Evolutionary conservation across 1,139 yeast genomes (phyloP).

Genomic region (Candida tropicalis): DNA sequence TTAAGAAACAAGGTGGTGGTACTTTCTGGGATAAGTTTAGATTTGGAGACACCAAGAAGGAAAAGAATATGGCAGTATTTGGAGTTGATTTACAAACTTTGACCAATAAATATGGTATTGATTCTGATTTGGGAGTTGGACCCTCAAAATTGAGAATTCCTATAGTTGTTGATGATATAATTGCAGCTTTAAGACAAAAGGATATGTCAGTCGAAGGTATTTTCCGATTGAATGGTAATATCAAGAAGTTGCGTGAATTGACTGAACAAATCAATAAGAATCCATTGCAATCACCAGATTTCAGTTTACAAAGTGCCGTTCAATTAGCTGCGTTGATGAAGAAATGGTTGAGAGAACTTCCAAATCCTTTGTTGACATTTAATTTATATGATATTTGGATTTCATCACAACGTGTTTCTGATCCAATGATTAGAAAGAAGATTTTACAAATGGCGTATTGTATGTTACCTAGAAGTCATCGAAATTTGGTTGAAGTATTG

Average conservation of each 20-base stretch:
- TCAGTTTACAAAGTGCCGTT: slow-evolving; percentile 79
- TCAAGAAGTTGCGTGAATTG: slow-evolving; percentile 74
- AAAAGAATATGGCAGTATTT: slow-evolving; percentile 55
- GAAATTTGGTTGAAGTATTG: slow-evolving; percentile 86
- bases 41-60: slow-evolving; percentile 35
- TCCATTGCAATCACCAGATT: slow-evolving; percentile 74
- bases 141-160: slow-evolving; percentile 83
- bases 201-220: slow-evolving; percentile 98
- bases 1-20: slow-evolving; percentile 45
- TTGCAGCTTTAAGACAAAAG: slow-evolving; percentile 81
- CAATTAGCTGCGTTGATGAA: slow-evolving; percentile 94
- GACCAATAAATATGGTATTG: slow-evolving; percentile 79
- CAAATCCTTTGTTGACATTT: slow-evolving; percentile 85
- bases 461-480: slow-evolving; percentile 76
- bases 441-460: slow-evolving; percentile 74
- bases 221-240: slow-evolving; percentile 95
- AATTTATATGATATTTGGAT: slow-evolving; percentile 82
- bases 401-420: slow-evolving; percentile 62
- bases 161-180: slow-evolving; percentile 80
- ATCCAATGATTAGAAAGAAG: slow-evolving; percentile 52
- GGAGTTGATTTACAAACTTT: slow-evolving; percentile 76
- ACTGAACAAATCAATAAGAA: slow-evolving; percentile 73
- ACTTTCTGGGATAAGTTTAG: slow-evolving; percentile 78
- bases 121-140: slow-evolving; percentile 85
- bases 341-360: slow-evolving; percentile 88